Base-by-base conservation (phyloP, 345 rosid species). In the Ceriops decandra region DNA sequence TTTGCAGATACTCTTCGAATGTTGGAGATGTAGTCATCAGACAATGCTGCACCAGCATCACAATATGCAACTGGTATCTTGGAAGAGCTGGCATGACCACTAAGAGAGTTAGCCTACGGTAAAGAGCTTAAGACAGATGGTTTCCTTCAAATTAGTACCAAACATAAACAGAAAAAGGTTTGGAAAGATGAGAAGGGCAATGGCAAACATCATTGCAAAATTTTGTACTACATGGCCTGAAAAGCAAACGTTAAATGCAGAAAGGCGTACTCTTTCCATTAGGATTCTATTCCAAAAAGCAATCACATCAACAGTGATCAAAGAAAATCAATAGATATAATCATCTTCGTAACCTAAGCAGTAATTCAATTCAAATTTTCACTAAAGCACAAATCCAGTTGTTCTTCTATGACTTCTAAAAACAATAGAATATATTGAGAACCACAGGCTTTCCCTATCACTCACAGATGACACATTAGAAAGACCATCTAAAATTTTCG, bases 41-140 rank as follows among this genome's bases (percentile, higher is more conserved):
- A 72, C 49, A 85, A 63, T 65, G 72, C 85, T 33, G 90, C 89
- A 60, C 88, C 93, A 7, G 88, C 93, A 83, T 95, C 99, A 77
- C 98, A 90, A 76, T 92, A 80, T 11, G 98, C 93, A 68, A 95
- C 86, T 21, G 85, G 81, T 47, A 78, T 70, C 82, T 82, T 83
- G 59, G 83, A 82, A 72, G 65, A 67, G 33, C 97, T 87, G 88
- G 30, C 60, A 51, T 22, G 19, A 31, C 11, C 49, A 21, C 24
- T 38, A 3, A 64, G 22, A 72, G 20, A 30, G 57, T 57, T 60
- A 75, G 51, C 51, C 6, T 31, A 27, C 1, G 17, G 16, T 20
- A 9, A 49, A 60, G 21, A 24, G 13, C 21, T 38, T 24, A 42
- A 49, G 10, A 35, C 24, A 62, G 6, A 60, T 31, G 15, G 63